Base-by-base conservation (phyloP, 768 basidiomycete species). In the Boletus reticuloceps region DNA sequence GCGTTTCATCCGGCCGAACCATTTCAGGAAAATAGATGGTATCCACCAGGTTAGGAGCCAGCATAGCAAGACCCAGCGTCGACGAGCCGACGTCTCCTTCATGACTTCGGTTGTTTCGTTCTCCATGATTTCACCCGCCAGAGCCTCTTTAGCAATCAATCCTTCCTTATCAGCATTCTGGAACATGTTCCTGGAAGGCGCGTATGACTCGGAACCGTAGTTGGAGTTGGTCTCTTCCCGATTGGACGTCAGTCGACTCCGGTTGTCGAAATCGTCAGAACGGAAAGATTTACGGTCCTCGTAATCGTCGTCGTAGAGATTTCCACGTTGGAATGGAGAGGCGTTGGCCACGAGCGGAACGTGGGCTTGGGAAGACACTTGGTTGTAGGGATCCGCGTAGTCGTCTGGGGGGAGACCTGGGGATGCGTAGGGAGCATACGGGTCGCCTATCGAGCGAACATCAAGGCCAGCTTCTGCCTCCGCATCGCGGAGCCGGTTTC, bases 161-260 rank as follows among this genome's bases (percentile, higher is more conserved):
- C 80, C 86, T 58, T 85, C 82, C 68, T 85, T 88, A 58, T 93
- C 88, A 2, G 84, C 79, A 56, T 84, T 85, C 60, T 90, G 87
- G 81, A 98, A 97, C 95, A 97, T 98, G 63, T 97, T 97, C 32
- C 92, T 75, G 0, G 91, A 94, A 0, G 95, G 95, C 0, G 94
- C 95, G 63, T 97, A 98, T 0, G 89, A 90, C 67, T 97, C 94
- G 4, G 91, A 91, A 5, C 94, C 94, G 60, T 89, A 86, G 64
- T 91, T 89, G 1, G 91, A 93, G 44, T 78, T 78, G 0, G 85
- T 80, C 42, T 94, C 91, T 56, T 90, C 90, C 29, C 85, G 82
- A 58, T 89, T 82, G 51, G 84, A 88, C 0, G 90, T 91, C 50
- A 89, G 81, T 50, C 86, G 79, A 64, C 87, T 93, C 8, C 85